These are phyloP conservation scores for Parietaria judaica DNA, from an alignment of 306 rosid species.

Conservation along the genomic window DNA sequence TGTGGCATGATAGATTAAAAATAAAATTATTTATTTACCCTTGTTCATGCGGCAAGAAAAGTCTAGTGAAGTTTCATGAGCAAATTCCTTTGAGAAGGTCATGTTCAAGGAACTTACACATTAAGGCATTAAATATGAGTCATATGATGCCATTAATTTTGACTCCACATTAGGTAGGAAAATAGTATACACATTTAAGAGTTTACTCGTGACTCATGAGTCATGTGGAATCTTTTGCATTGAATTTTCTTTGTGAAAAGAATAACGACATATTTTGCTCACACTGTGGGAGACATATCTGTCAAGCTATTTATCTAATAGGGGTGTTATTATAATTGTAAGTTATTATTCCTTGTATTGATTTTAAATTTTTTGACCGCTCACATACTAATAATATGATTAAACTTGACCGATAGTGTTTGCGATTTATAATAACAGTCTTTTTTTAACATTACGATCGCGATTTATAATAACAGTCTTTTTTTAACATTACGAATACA, in stretches of 20 bases:
- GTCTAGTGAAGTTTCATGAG: constrained; percentile 3
- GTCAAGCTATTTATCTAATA: constrained; percentile 6
- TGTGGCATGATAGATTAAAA: no score
- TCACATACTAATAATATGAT: no score
- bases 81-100: constrained; percentile 5
- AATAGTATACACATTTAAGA: not conserved
- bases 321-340: constrained; percentile 3
- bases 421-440: no score
- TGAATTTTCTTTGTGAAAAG: not conserved
- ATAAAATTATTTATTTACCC: no score
- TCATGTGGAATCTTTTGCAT: constrained; percentile 7
- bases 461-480: no score
- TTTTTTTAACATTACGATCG: no score
- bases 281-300: not conserved
- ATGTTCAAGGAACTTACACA: constrained; percentile 9
- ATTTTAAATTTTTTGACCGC: not conserved
- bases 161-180: not conserved
- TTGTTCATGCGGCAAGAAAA: no score
- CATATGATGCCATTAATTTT: not conserved
- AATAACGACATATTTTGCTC: not conserved
- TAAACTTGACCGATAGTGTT: no score
- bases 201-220: not conserved
- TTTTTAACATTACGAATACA: no score
- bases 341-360: not conserved
- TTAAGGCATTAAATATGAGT: not conserved